A percentile compares a stretch with the other conserved stretches of the same genome.
Evolutionary conservation across 2,329 filamentous ascomycete species (phyloP).

Genomic region (Fonsecaea pedrosoi): DNA sequence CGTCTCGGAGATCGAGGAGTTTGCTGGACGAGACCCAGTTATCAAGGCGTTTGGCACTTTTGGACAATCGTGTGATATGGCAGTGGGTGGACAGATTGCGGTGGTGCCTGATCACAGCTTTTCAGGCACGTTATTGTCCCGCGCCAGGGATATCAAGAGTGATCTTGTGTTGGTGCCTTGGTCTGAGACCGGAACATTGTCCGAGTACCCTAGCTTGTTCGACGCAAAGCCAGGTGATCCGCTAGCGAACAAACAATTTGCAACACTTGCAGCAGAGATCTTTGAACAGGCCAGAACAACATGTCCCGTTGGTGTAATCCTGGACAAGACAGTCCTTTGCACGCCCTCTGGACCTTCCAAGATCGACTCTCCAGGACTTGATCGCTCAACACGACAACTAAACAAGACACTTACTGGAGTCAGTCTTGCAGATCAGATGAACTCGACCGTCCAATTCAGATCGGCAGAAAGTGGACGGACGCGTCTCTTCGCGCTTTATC

Average conservation of each 20-base stretch:
- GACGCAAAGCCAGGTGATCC: constrained; percentile 49
- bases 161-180: constrained; percentile 86
- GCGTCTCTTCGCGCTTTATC: constrained; percentile 80
- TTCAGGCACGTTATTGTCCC: constrained; percentile 74
- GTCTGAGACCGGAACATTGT: constrained; percentile 80
- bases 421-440: constrained; percentile 54
- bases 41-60: constrained; percentile 91
- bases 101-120: constrained; percentile 80
- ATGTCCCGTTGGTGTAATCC: constrained; percentile 77
- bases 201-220: constrained; percentile 63
- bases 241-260: constrained; percentile 61
- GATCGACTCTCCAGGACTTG: constrained; percentile 32
- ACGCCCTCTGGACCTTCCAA: constrained; percentile 7
- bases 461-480: constrained; percentile 58
- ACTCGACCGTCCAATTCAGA: constrained; percentile 34
- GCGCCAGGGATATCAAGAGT: constrained; percentile 71
- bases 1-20: constrained; percentile 80
- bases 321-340: constrained; percentile 60
- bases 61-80: constrained; percentile 80
- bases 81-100: constrained; percentile 80
- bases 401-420: constrained; percentile 61
- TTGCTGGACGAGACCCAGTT: constrained; percentile 76
- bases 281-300: constrained; percentile 63
- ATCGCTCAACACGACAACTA: constrained; percentile 49
- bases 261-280: constrained; percentile 54